These are phyloP conservation scores for Globisporangium alternatum DNA, from an alignment of 352 stramenopile species.

Conservation along the genomic window DNA sequence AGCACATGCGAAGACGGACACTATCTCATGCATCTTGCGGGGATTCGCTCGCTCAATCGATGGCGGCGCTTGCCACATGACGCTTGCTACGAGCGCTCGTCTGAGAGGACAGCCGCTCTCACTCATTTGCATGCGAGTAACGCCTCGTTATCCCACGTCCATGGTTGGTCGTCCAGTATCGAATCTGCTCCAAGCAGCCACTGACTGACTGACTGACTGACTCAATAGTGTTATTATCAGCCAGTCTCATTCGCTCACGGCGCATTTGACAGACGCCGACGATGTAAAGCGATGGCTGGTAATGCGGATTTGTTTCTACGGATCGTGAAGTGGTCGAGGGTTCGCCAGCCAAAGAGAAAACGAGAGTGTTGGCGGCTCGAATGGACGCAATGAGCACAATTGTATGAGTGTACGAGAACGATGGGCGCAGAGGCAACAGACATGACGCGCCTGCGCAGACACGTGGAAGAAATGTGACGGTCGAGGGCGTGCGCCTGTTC, in stretches of 20 bases:
- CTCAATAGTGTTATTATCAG: too few species aligned
- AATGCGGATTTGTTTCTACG: too few species aligned
- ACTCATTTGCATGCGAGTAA: not conserved
- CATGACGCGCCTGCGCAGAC: not conserved
- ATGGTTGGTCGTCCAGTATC: too few species aligned
- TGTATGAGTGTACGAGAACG: not conserved
- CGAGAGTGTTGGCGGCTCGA: too few species aligned
- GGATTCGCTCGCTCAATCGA: not conserved
- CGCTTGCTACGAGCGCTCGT: not conserved
- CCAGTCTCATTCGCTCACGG: too few species aligned
- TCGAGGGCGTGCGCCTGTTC: constrained; percentile 1
- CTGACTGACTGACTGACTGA: too few species aligned
- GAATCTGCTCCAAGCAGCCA: too few species aligned
- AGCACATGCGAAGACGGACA: not conserved
- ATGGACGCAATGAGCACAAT: too few species aligned
- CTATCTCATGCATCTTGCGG: not conserved
- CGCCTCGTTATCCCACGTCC: not conserved
- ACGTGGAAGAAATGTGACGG: not conserved
- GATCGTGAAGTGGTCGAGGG: too few species aligned
- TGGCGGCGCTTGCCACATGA: constrained; percentile 8
- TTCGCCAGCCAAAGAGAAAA: too few species aligned
- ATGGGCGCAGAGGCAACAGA: not conserved
- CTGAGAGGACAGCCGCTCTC: constrained; percentile 14
- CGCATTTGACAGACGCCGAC: too few species aligned
- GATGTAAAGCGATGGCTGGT: too few species aligned